These are phyloP conservation scores for Salix koriyanagi DNA, from an alignment of 345 rosid genomes.

Conservation along the genomic window DNA sequence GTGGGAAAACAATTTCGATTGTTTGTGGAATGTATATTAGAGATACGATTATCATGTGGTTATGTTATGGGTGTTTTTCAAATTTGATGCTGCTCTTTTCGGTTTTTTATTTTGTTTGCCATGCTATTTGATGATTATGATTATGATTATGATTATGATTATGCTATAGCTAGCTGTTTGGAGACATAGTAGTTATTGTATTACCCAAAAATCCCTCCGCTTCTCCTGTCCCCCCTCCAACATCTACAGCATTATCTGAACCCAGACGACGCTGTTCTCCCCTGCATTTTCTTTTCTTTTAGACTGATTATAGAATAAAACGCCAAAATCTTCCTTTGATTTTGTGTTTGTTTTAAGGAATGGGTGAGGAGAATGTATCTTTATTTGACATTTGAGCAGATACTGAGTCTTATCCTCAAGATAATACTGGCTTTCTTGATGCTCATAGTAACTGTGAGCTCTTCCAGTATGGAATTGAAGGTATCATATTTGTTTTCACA, in stretches of 20 bases:
- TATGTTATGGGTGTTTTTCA: neutral
- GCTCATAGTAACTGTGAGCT: conserved; percentile 48
- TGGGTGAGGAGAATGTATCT: no score
- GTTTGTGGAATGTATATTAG: neutral
- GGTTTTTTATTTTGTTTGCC: neutral
- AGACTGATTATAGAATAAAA: no score
- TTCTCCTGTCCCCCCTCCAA: no score
- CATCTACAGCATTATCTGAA: no score
- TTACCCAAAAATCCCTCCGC: no score
- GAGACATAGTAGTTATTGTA: no score
- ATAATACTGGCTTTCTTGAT: conserved; percentile 50
- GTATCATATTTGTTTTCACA: conserved; percentile 6
- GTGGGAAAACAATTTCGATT: neutral
- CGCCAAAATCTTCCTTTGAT: no score
- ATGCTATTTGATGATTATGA: neutral
- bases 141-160: neutral
- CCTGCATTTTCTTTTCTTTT: no score
- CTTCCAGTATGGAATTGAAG: conserved; percentile 70
- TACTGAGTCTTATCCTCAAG: conserved; percentile 77
- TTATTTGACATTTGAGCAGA: conserved; percentile 30
- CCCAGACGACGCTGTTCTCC: no score
- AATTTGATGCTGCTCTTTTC: neutral
- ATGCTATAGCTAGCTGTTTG: neutral
- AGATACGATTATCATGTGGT: neutral
- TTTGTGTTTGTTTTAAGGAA: no score